These are phyloP conservation scores for Polygonum maritimum DNA, from an alignment of 148 eudicot genomes.

Conservation along the genomic window DNA sequence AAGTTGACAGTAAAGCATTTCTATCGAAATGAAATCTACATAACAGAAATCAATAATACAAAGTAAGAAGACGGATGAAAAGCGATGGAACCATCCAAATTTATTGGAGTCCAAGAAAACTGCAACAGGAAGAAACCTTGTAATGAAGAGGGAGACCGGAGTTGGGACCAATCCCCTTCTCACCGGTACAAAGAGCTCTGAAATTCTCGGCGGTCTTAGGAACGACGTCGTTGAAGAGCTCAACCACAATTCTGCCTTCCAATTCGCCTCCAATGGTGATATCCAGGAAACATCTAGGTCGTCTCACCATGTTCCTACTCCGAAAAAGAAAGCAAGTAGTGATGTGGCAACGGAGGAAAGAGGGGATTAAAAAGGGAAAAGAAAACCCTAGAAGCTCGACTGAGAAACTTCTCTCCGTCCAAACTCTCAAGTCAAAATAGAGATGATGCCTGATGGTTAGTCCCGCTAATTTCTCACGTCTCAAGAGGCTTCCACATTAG, in stretches of 20 bases:
- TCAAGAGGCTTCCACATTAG: background rate
- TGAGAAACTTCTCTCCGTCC: background rate
- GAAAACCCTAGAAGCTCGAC: background rate
- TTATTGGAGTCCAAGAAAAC: background rate
- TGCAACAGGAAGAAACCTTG: conserved; percentile 29
- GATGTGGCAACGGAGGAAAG: background rate
- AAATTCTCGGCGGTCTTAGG: conserved; percentile 69
- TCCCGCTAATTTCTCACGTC: background rate
- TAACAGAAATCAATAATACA: background rate
- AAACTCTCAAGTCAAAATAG: background rate
- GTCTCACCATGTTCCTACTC: conserved; percentile 13
- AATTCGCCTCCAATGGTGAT: conserved; percentile 55
- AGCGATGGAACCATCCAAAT: background rate
- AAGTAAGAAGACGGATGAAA: background rate
- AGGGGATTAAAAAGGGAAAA: background rate
- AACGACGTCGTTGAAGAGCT: conserved; percentile 58
- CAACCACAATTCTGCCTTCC: conserved; percentile 58
- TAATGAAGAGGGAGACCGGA: conserved; percentile 56
- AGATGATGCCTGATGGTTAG: background rate
- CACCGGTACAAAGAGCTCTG: conserved; percentile 78
- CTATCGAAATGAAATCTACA: background rate
- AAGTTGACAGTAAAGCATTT: too few species aligned
- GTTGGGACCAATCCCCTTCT: conserved; percentile 44
- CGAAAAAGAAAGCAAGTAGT: background rate
- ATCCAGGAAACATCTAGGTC: conserved; percentile 50